phyloP scores from a whole-genome alignment of 495 filamentous ascomycete species.

The Ascobolus immersus region DNA sequence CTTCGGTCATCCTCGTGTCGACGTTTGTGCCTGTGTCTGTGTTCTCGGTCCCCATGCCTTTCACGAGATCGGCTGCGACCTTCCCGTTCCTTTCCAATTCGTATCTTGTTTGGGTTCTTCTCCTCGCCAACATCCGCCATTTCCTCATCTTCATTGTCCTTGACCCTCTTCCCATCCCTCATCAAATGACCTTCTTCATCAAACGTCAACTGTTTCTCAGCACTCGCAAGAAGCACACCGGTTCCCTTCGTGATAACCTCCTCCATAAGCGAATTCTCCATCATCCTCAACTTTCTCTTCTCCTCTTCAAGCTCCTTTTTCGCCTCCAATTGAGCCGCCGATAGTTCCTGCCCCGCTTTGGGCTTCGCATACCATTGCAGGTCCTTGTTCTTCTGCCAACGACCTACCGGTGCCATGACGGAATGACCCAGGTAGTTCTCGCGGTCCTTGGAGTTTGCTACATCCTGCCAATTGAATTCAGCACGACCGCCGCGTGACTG shows the following conservation, averaged over 20 bases:
- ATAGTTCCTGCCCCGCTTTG: slow-evolving; percentile 18
- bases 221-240: too few relatives aligned
- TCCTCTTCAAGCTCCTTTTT: slow-evolving; percentile 2
- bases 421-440: slow-evolving; percentile 97
- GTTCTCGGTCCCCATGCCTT: too few relatives aligned
- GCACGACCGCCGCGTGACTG: slow-evolving; percentile 70
- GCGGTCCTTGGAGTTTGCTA: slow-evolving; percentile 60
- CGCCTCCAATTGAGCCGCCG: not conserved
- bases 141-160: too few relatives aligned
- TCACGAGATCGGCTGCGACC: too few relatives aligned
- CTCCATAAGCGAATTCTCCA: slow-evolving; percentile 30
- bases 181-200: too few relatives aligned
- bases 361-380: slow-evolving; percentile 69
- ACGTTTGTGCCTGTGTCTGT: too few relatives aligned
- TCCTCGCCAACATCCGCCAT: too few relatives aligned
- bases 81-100: too few relatives aligned
- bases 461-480: slow-evolving; percentile 92
- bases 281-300: not conserved
- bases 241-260: slow-evolving; percentile 39
- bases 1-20: too few relatives aligned
- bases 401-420: slow-evolving; percentile 81
- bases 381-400: slow-evolving; percentile 82
- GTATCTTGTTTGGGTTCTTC: too few relatives aligned
- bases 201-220: too few relatives aligned
- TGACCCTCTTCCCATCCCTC: too few relatives aligned